A percentile compares a stretch with the other conserved stretches of the same genome.
Conservation (phyloP, 2,329 filamentous ascomycete genomes). For the Tolypocladium ophioglossoides region DNA sequence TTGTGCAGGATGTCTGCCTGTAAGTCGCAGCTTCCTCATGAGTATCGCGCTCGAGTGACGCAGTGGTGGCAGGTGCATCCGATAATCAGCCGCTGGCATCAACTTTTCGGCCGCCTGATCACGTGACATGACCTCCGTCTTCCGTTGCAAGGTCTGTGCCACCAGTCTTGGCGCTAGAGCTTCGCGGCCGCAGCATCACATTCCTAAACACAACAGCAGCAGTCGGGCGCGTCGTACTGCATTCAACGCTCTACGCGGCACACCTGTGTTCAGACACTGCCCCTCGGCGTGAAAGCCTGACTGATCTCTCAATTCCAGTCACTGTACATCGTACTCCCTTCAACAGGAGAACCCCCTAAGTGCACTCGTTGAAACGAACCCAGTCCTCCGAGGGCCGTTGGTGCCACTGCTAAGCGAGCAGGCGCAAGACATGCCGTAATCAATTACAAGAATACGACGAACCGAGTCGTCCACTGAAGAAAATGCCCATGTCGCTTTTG, state of each 20-base stretch:
- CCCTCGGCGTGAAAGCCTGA: neutral
- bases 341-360: neutral
- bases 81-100: neutral
- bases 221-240: neutral
- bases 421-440: neutral
- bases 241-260: neutral
- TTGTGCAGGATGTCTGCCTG: neutral
- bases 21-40: neutral
- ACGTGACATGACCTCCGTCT: neutral
- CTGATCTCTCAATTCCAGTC: neutral
- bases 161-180: no score
- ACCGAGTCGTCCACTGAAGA: neutral
- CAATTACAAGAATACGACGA: neutral
- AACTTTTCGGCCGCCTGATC: neutral
- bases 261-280: neutral
- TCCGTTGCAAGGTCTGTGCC: no score
- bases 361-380: neutral
- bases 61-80: neutral
- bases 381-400: neutral
- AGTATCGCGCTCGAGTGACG: neutral
- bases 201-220: no score
- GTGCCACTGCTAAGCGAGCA: neutral
- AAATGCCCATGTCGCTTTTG: neutral
- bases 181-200: no score
- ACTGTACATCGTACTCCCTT: neutral